Conservation (phyloP, 2,329 filamentous ascomycete species). For the Stachybotrys chartarum region DNA sequence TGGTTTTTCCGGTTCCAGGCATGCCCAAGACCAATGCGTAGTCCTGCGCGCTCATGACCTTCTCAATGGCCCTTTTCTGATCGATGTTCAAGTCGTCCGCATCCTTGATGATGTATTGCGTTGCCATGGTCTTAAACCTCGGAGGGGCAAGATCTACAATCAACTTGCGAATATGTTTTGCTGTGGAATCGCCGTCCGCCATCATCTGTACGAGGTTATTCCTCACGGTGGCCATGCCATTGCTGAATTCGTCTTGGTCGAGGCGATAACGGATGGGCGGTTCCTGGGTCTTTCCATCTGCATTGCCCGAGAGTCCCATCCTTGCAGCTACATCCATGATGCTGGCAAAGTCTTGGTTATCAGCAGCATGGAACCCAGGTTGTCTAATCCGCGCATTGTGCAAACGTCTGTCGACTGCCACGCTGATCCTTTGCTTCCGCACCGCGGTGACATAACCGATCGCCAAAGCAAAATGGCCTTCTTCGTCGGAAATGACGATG, state of each 20-base stretch:
- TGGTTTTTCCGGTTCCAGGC: conserved; percentile 97
- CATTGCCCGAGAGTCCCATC: conserved; percentile 42
- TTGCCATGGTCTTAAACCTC: conserved; percentile 60
- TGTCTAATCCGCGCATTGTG: conserved; percentile 77
- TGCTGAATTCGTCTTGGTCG: conserved; percentile 98
- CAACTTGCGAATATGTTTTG: conserved; percentile 65
- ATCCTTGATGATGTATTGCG: conserved; percentile 55
- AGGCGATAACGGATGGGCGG: conserved; percentile 67
- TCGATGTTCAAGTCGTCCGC: conserved; percentile 74
- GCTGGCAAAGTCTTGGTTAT: conserved; percentile 81
- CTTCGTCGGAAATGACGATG: conserved; percentile 91
- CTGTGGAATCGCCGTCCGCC: conserved; percentile 66
- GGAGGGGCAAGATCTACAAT: conserved; percentile 74
- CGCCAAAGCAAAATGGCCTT: conserved; percentile 89
- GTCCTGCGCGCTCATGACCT: conserved; percentile 91
- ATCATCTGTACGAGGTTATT: conserved; percentile 94
- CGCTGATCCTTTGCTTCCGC: conserved; percentile 67
- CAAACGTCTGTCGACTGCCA: conserved; percentile 83
- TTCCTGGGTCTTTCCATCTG: conserved; percentile 43
- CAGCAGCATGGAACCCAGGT: conserved; percentile 64
- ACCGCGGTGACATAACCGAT: conserved; percentile 84
- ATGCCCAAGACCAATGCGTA: conserved; percentile 97
- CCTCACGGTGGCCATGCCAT: conserved; percentile 89
- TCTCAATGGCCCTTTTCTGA: conserved; percentile 78
- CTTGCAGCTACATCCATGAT: conserved; percentile 76